Base-by-base conservation (phyloP, 805 yeast genomes). In the Zygosaccharomyces pseudorouxii region DNA sequence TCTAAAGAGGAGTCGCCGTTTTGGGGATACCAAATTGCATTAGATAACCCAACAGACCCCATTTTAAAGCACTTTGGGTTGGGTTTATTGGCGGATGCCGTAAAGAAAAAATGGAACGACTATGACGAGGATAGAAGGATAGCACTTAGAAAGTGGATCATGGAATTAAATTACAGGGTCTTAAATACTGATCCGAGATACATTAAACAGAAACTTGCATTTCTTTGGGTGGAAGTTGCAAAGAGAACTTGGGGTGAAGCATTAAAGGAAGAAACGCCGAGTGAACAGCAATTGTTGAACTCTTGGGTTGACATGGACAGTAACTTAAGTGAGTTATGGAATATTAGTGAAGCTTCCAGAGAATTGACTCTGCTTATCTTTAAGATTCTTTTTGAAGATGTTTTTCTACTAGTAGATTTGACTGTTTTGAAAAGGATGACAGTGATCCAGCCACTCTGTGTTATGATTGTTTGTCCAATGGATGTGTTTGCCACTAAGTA, bases 241-340 rank as follows among this genome's bases (percentile, higher is more conserved):
- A 93, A 93, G 62, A 76, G 96, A 49, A 76, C 82, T 27, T 93
- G 99, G 99, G 97, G 97, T 14, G 73, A 79, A 33, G 81, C 78
- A 51, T 67, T 86, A n/a, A 74, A 67, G 50, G 62, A 58, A 25
- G 62, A 58, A 14, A 50, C 57, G 9, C 62, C 63, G 18, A 35
- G 57, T 5, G 65, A 60, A 36, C 73, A 75, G 46, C 82, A 81
- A 46, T 68, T 77, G 28, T 54, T 71, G 9, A 80, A 77, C 51
- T 86, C 95, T 18, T 93, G 99, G 99, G 73, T 74, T 1, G 77
- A 84, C 16, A 89, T 93, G 97, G 99, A 93, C 60, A 69, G 74
- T 12, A 84, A 84, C 55, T 71, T 93, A 37, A 76, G 82, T 55
- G 76, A 77, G 44, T 70, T 93, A 54, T 93, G 98, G 98, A 74